Base-by-base conservation (phyloP, 257 asterid species). In the Hygrophila difformis region DNA sequence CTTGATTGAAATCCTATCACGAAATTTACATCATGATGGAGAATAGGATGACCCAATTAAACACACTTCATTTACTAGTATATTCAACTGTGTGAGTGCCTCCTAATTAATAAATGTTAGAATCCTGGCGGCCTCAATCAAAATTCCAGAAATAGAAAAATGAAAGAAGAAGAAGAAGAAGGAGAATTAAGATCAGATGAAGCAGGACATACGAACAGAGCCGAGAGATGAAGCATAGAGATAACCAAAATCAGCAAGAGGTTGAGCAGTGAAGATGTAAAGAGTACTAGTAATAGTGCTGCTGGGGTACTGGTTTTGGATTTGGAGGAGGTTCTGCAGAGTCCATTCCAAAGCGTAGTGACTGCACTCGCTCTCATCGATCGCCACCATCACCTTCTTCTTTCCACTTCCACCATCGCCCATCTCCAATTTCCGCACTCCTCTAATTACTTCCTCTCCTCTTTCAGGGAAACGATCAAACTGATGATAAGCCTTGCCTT, bases 371-470 rank as follows among this genome's bases (percentile, higher is more conserved):
- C 86, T 78, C 31, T 70, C 83, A 18, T 78, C 89, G 10, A 82
- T 64, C 1, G 89, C 93, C 37, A 78, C 89, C 93, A 82, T 75
- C 63, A 78, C 79, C 65, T 53, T 69, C 66, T 70, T 79, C 67
- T 58, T 76, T 19, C 49, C 52, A 10, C 33, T 73, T 21, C 48
- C 51, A 10, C n/a, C n/a, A n/a, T 23, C 41, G n/a, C 51, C 46
- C 19, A 20, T 18, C 19, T 29, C 64, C 72, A 60, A 58, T 40
- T 53, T 26, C 41, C 39, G 1, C 33, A 35, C 24, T 41, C 23
- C 3, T 33, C 19, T 18, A 12, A 11, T n/a, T n/a, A 3, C 29
- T 24, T 24, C 29, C 6, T 24, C 29, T 2, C 36, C 37, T 10
- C 23, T 21, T 22, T 15, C n/a, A n/a, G n/a, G n/a, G n/a, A n/a